Conservation (phyloP, 1,284 basidiomycete genomes). For the Leccinum solheimii region DNA sequence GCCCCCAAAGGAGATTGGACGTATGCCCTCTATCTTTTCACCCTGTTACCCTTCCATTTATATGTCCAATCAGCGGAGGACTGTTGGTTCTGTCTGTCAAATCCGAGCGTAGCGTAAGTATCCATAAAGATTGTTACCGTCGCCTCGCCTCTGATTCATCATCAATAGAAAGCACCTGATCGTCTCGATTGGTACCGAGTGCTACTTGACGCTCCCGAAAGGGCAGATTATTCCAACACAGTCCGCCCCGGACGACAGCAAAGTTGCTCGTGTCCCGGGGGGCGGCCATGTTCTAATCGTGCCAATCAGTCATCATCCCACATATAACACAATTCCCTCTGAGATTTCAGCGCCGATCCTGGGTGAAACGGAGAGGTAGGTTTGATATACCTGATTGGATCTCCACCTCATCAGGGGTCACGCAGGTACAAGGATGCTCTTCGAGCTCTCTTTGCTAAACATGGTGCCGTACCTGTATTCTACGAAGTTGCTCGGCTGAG, state of each 20-base stretch:
- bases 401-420: conserved; percentile 4
- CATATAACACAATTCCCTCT: conserved; percentile 65
- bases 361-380: conserved; percentile 73
- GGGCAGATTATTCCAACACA: conserved; percentile 88
- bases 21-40: conserved; percentile 45
- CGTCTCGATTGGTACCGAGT: conserved; percentile 87
- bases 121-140: conserved; percentile 7
- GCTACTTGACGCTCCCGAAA: conserved; percentile 91
- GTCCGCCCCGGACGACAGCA: conserved; percentile 44
- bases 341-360: conserved; percentile 77
- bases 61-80: conserved; percentile 61
- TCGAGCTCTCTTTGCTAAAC: conserved; percentile 67
- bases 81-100: conserved; percentile 96
- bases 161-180: conserved; percentile 85
- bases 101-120: conserved; percentile 80
- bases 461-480: conserved; percentile 67
- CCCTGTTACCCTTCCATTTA: conserved; percentile 1
- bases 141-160: conserved; percentile 8
- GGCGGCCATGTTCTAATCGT: conserved; percentile 93
- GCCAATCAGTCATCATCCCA: conserved; percentile 73
- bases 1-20: conserved; percentile 76
- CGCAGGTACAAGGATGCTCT: conserved; percentile 80
- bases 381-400: background rate
- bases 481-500: conserved; percentile 88
- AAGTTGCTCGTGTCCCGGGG: conserved; percentile 68